These are phyloP conservation scores for Dittrichia graveolens DNA, from an alignment of 129 eudicot species.

Conservation along the genomic window DNA sequence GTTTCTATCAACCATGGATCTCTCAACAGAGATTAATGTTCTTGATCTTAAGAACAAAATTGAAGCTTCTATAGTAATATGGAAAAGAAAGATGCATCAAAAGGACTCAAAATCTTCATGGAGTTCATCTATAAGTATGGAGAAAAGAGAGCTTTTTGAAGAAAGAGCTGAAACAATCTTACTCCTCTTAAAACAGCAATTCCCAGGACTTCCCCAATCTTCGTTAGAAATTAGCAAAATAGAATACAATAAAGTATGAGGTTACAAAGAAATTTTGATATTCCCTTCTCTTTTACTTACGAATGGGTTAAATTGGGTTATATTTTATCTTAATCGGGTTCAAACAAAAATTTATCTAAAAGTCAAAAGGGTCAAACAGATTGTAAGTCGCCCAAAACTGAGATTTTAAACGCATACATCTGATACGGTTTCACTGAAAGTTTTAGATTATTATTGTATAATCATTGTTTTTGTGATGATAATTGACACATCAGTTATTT, in stretches of 20 bases:
- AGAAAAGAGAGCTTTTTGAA: slow-evolving; percentile 84
- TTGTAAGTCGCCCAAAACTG: not conserved
- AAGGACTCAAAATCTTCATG: slow-evolving; percentile 72
- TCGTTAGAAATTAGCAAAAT: slow-evolving; percentile 77
- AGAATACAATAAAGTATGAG: slow-evolving; percentile 40
- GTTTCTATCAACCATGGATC: slow-evolving; percentile 73
- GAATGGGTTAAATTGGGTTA: not conserved
- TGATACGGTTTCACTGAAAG: not conserved
- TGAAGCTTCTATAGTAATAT: slow-evolving; percentile 83
- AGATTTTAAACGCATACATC: no score
- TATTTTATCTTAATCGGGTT: not conserved
- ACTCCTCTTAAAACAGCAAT: slow-evolving; percentile 67
- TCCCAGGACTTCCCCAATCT: slow-evolving; percentile 85
- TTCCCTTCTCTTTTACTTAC: not conserved
- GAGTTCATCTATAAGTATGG: slow-evolving; percentile 69
- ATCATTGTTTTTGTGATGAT: no score
- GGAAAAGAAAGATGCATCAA: slow-evolving; percentile 77
- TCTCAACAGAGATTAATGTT: slow-evolving; percentile 63
- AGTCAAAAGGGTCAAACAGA: not conserved
- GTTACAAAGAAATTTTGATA: not conserved
- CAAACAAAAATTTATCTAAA: not conserved
- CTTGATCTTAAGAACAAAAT: slow-evolving; percentile 85
- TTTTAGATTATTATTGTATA: not conserved
- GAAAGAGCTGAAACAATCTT: slow-evolving; percentile 85
- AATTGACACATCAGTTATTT: no score